Base-by-base conservation (phyloP, 1,284 basidiomycete species). In the Microbotryomycetes sp. region DNA sequence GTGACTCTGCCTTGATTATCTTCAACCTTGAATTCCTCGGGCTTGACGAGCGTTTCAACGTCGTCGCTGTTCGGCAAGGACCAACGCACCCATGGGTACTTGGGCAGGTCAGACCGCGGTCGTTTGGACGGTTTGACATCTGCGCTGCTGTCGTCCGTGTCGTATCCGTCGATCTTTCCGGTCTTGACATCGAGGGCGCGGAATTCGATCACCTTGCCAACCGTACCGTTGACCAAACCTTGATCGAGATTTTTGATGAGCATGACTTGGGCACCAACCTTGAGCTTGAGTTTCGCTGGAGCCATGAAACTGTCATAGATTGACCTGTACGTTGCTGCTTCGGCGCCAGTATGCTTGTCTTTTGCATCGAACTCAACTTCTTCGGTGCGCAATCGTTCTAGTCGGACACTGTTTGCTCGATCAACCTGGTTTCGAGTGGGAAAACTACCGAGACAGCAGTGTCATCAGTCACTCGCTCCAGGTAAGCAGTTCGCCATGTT, bases 371-470 rank as follows among this genome's bases (percentile, higher is more conserved):
- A 74, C 0, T 42, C 25, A 6, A 28, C 36, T 28, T 49, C 36
- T 4, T 62, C 65, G 48, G 66, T 67, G 4, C 48, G 48, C 1
- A 74, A 59, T 0, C 67, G 69, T 2, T 67, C 68, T 67, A 96
- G 81, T 22, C 90, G 85, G 3, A 73, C 73, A 19, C 72, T 72
- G 76, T 97, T 97, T 6, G 90, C 83, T 25, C 76, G 75, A 47
- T 92, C 88, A 22, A 78, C 93, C 64, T 97, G 88, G 49, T 90
- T 84, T 54, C 94, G 84, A 3, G 85, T 83, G 12, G 94, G 92
- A 76, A 86, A 91, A 53, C 85, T 86, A 69, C 9, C 25, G 15
- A 19, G 31, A 19, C 15, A 9, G 4, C n/a, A 16, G 19, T 30
- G 19, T 1, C 23, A 49, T 1, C 42, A 46, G 16, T 16, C n/a